These are phyloP conservation scores for Fusarium citri DNA, from an alignment of 2,329 filamentous ascomycete species.

Conservation along the genomic window DNA sequence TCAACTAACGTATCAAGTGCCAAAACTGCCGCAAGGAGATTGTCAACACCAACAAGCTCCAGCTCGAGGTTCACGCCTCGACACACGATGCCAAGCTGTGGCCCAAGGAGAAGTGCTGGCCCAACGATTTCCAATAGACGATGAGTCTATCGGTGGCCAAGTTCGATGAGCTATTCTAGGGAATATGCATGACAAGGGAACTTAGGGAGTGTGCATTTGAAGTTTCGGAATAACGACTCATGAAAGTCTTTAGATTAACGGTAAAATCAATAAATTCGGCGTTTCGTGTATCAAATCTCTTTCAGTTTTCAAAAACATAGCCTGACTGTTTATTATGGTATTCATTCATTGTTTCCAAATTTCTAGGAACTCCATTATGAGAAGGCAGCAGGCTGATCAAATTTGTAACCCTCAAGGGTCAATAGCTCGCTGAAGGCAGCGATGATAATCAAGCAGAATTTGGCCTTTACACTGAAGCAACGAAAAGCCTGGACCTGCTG, in stretches of 20 bases:
- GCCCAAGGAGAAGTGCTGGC: constrained; percentile 70
- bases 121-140: constrained; percentile 56
- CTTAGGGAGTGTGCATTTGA: background rate
- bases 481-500: rapidly evolving
- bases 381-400: background rate
- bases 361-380: background rate
- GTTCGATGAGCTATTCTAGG: background rate
- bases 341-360: background rate
- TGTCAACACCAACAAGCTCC: constrained; percentile 62
- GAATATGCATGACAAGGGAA: background rate
- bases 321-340: background rate
- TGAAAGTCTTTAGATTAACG: constrained; percentile 14
- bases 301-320: background rate
- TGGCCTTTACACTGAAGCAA: background rate
- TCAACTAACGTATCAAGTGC: constrained; percentile 51
- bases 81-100: constrained; percentile 63
- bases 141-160: too few relatives aligned
- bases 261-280: background rate
- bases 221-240: constrained; percentile 27
- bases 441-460: rapidly evolving
- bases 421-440: background rate
- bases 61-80: constrained; percentile 64
- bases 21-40: constrained; percentile 64
- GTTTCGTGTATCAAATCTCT: constrained; percentile 1
- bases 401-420: background rate